Base-by-base conservation (phyloP, 108 stramenopile species). In the Aurantiochytrium sp. region DNA sequence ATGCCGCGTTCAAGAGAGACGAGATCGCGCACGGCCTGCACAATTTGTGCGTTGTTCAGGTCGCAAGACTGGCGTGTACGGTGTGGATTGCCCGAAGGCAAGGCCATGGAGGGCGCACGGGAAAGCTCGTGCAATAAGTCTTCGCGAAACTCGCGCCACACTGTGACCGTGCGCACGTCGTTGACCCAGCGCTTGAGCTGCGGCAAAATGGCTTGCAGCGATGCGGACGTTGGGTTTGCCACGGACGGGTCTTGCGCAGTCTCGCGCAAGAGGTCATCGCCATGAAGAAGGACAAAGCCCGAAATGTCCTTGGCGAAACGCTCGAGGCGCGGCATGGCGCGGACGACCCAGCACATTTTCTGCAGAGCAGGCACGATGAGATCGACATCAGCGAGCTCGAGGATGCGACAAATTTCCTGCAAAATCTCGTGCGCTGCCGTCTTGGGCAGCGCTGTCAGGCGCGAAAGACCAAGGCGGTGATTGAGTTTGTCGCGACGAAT, bases 261-360 rank as follows among this genome's bases (percentile, higher is more conserved):
- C 8, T 89, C 29, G 51, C 23, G 60, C 10, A 43, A 28, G 87
- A 88, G 58, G 12, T 88, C 88, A 25, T 58, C 58, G 45, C 64
- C 83, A 45, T 90, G 83, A 12, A 60, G 55, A 43, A 90, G 69
- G 5, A 91, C 89, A 55, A 90, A 90, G 6, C 47, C 42, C 28
- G 89, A 90, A 12, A 91, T 87, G 44, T 90, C 64, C 53, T 87
- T 91, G 64, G 89, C 71, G 89, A 91, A 91, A 28, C 19, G 28
- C 72, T 91, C 91, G 25, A 91, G 64, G 14, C 87, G 76, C 12
- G 91, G 91, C 49, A 91, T 88, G 49, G 83, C 57, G 35, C 72
- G 87, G 57, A 91, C 83, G 21, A 87, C 89, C 89, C 83, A 72
- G 89, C 59, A 44, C 91, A 91, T 76, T 47, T 89, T 89, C 51